Conservation (phyloP, 202 grass and related monocot species). For the Sporobolus alterniflorus region DNA sequence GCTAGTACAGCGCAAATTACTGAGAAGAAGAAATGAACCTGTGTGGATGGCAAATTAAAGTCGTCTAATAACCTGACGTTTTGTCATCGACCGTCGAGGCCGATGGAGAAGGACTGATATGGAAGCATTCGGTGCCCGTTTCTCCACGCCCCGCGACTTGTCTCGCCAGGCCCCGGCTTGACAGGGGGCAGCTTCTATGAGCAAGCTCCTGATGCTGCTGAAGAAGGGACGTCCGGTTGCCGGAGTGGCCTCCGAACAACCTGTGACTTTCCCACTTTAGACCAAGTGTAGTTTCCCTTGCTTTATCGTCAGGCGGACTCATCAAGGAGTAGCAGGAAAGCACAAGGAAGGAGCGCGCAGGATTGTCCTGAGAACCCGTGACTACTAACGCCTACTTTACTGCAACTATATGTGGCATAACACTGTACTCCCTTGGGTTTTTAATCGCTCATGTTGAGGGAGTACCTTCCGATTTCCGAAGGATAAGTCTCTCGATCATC, state of each 20-base stretch:
- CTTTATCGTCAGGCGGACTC: background rate
- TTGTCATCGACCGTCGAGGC: background rate
- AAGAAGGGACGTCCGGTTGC: too few species aligned
- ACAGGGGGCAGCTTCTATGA: background rate
- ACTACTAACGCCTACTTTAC: too few species aligned
- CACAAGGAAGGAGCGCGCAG: too few species aligned
- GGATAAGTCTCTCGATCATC: too few species aligned
- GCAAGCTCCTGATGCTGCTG: background rate
- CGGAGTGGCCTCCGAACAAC: too few species aligned
- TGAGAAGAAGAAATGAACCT: background rate
- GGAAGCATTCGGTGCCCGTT: background rate
- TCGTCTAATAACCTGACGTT: background rate
- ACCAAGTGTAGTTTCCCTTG: background rate
- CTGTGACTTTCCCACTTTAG: background rate
- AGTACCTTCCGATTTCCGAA: too few species aligned
- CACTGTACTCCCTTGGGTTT: too few species aligned
- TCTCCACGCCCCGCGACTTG: background rate
- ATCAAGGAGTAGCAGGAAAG: background rate
- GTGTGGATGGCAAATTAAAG: background rate
- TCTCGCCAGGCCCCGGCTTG: background rate
- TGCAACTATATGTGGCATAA: too few species aligned
- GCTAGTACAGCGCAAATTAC: too few species aligned
- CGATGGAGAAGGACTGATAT: background rate
- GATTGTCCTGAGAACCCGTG: too few species aligned
- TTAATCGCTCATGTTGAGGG: too few species aligned